A percentile compares a stretch with the other conserved stretches of the same genome.
These are phyloP conservation scores for Podospora conica DNA, from an alignment of 495 filamentous ascomycete species.

Conservation along the genomic window DNA sequence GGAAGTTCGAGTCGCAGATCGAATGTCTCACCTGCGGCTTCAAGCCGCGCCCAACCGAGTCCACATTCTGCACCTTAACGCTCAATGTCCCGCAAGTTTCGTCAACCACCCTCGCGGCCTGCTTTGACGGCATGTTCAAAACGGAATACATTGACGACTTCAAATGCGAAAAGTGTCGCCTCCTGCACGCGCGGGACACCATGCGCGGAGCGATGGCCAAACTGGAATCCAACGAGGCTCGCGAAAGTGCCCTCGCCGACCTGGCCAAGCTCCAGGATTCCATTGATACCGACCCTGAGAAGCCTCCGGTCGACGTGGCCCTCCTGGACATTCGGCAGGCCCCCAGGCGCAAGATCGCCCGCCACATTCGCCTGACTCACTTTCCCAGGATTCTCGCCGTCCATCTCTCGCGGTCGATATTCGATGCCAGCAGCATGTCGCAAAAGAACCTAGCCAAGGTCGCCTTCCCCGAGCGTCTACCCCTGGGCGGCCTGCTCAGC, in stretches of 20 bases:
- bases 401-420: conserved; percentile 90
- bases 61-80: conserved; percentile 86
- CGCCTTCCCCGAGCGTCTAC: conserved; percentile 76
- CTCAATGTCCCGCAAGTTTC: conserved; percentile 76
- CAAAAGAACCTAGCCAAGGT: conserved; percentile 94
- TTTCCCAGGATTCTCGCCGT: conserved; percentile 88
- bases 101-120: conserved; percentile 48
- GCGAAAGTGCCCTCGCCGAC: conserved; percentile 40
- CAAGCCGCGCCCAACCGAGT: conserved; percentile 73
- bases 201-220: conserved; percentile 34
- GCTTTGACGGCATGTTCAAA: conserved; percentile 91
- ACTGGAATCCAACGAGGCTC: conserved; percentile 40
- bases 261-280: conserved; percentile 51
- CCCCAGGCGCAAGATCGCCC: conserved; percentile 76
- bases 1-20: conserved; percentile 81
- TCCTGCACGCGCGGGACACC: conserved; percentile 59
- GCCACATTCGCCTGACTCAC: conserved; percentile 73
- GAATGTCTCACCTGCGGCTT: conserved; percentile 87
- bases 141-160: conserved; percentile 96
- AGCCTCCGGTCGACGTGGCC: conserved; percentile 58
- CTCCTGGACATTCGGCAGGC: conserved; percentile 68
- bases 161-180: conserved; percentile 83
- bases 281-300: conserved; percentile 71
- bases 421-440: conserved; percentile 62
- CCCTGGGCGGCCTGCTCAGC: conserved; percentile 71